These are phyloP conservation scores for Wickerhamomyces strasburgensis DNA, from an alignment of 805 yeast genomes.

Conservation along the genomic window DNA sequence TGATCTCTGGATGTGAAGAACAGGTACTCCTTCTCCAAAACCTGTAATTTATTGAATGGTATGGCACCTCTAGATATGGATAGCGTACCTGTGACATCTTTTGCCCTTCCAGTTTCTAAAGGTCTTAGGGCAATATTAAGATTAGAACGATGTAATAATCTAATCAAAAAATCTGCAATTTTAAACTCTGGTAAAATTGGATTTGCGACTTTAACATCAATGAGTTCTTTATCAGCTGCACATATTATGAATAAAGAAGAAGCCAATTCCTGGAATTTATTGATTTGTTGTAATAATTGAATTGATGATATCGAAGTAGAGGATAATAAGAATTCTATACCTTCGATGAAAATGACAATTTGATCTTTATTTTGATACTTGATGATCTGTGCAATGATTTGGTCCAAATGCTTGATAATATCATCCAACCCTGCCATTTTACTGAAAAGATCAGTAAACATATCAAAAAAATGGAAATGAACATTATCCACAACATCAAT, in stretches of 20 bases:
- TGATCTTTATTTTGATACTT: slow-evolving; percentile 3
- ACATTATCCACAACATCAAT: slow-evolving; percentile 27
- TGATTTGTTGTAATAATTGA: slow-evolving; percentile 31
- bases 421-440: slow-evolving; percentile 26
- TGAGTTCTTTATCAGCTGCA: slow-evolving; percentile 36
- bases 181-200: slow-evolving; percentile 33
- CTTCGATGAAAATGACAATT: slow-evolving; percentile 40
- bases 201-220: slow-evolving; percentile 26
- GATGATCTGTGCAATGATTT: slow-evolving; percentile 7
- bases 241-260: slow-evolving; percentile 34
- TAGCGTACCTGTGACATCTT: slow-evolving; percentile 73
- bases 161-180: slow-evolving; percentile 42
- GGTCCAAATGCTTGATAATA: slow-evolving; percentile 12
- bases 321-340: slow-evolving; percentile 41
- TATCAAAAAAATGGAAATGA: slow-evolving; percentile 39
- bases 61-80: slow-evolving; percentile 49
- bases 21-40: slow-evolving; percentile 59
- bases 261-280: slow-evolving; percentile 30
- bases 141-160: slow-evolving; percentile 45
- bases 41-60: slow-evolving; percentile 19
- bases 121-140: slow-evolving; percentile 58
- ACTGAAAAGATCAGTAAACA: slow-evolving; percentile 41
- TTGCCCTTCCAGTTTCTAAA: slow-evolving; percentile 73
- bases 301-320: slow-evolving; percentile 35
- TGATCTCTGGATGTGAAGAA: slow-evolving; percentile 53